phyloP scores from a whole-genome alignment of 768 basidiomycete species.

The Boletus huronensis region DNA sequence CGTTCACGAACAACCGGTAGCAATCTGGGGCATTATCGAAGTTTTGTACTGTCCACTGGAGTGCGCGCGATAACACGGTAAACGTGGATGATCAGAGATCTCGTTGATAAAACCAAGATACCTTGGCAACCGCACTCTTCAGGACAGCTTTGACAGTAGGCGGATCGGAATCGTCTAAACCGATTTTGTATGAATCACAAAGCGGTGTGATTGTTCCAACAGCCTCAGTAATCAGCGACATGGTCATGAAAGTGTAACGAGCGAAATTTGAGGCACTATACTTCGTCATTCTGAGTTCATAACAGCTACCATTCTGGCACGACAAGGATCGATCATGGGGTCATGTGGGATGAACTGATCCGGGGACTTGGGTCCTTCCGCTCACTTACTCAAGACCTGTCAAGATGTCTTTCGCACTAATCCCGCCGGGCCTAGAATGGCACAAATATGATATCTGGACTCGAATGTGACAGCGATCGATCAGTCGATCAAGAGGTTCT shows the following conservation, averaged over 20 bases:
- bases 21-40: conserved; percentile 3
- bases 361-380: neutral
- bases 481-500: neutral
- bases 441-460: neutral
- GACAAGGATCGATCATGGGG: neutral
- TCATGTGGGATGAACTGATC: neutral
- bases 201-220: conserved; percentile 3
- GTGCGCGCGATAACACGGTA: neutral
- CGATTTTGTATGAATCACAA: neutral
- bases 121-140: neutral
- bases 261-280: too few relatives aligned
- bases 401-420: neutral
- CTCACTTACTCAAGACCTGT: neutral
- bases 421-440: neutral
- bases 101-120: neutral
- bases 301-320: neutral
- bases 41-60: conserved; percentile 9
- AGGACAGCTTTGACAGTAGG: conserved; percentile 1
- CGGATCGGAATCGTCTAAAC: neutral
- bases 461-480: neutral
- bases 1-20: conserved; percentile 10
- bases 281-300: neutral
- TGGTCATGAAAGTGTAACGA: neutral
- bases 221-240: neutral
- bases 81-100: neutral